Conservation (phyloP, 257 asterid genomes). For the Solanum sejunctum region DNA sequence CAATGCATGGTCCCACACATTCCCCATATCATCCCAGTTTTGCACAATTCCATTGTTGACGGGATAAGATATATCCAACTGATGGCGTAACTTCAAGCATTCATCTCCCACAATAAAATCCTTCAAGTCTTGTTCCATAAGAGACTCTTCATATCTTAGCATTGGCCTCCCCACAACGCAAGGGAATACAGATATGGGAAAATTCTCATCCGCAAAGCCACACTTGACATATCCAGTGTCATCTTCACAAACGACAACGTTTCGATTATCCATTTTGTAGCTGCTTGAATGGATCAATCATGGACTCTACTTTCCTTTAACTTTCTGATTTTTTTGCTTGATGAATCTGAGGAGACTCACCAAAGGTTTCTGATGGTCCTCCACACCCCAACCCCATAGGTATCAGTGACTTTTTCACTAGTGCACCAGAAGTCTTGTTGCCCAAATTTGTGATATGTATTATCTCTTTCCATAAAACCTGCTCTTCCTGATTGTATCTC, state of each 20-base stretch:
- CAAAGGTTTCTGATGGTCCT: no score
- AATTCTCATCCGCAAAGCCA: slow-evolving; percentile 93
- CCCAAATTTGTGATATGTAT: no score
- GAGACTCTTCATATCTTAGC: slow-evolving; percentile 91
- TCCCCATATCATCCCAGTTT: slow-evolving; percentile 98
- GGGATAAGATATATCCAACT: slow-evolving; percentile 84
- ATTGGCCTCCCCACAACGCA: slow-evolving; percentile 97
- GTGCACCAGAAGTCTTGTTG: no score
- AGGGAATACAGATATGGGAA: slow-evolving; percentile 94
- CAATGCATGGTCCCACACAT: slow-evolving; percentile 97
- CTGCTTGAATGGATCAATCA: not conserved
- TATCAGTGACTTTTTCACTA: no score
- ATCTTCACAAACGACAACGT: slow-evolving; percentile 88
- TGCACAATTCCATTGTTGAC: slow-evolving; percentile 95
- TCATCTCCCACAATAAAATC: slow-evolving; percentile 89
- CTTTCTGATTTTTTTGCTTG: not conserved
- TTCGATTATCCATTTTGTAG: slow-evolving; percentile 54
- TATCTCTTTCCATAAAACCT: no score
- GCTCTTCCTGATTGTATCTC: no score
- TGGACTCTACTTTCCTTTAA: not conserved
- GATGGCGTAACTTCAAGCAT: slow-evolving; percentile 92
- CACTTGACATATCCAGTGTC: slow-evolving; percentile 98
- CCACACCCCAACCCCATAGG: no score
- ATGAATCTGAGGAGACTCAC: no score
- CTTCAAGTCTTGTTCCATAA: slow-evolving; percentile 85